A percentile compares a stretch with the other conserved stretches of the same genome.
Evolutionary conservation across 2,329 filamentous ascomycete species (phyloP).

Genomic region (Fusarium drepaniforme): DNA sequence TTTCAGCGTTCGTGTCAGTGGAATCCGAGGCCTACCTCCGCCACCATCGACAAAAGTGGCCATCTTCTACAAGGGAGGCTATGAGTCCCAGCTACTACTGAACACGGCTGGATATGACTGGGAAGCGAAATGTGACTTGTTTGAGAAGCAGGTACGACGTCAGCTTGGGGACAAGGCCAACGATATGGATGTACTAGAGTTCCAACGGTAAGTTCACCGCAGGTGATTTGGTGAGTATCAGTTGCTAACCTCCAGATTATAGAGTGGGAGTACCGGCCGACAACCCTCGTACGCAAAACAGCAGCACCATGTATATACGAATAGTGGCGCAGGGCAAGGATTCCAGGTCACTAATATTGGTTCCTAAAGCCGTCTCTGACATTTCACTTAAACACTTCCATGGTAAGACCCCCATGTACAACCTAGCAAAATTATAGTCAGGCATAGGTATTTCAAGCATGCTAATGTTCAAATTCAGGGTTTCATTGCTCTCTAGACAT

Average conservation of each 20-base stretch:
- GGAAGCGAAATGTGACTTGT: slow-evolving; percentile 60
- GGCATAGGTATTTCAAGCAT: not conserved
- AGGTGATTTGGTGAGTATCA: not conserved
- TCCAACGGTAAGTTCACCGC: not conserved
- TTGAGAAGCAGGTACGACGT: slow-evolving; percentile 60
- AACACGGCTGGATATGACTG: slow-evolving; percentile 63
- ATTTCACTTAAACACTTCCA: slow-evolving; percentile 17
- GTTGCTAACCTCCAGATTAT: not conserved
- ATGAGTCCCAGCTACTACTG: slow-evolving; percentile 57
- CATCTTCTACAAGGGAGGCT: slow-evolving; percentile 63
- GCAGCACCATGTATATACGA: not conserved
- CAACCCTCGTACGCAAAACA: not conserved
- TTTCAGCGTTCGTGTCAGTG: slow-evolving; percentile 51
- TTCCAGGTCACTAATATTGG: not conserved
- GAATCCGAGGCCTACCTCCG: slow-evolving; percentile 56
- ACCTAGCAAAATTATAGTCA: not conserved
- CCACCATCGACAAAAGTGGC: slow-evolving; percentile 65
- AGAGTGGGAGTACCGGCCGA: not conserved
- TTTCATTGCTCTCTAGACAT: slow-evolving; percentile 19
- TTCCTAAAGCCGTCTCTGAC: not conserved
- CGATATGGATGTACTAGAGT: slow-evolving; percentile 31
- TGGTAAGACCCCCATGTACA: not conserved
- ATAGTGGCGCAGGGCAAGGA: not conserved
- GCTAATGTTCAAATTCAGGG: not conserved
- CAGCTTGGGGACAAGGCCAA: slow-evolving; percentile 48